Conservation (phyloP, 495 filamentous ascomycete genomes). For the Neurospora cerealis region DNA sequence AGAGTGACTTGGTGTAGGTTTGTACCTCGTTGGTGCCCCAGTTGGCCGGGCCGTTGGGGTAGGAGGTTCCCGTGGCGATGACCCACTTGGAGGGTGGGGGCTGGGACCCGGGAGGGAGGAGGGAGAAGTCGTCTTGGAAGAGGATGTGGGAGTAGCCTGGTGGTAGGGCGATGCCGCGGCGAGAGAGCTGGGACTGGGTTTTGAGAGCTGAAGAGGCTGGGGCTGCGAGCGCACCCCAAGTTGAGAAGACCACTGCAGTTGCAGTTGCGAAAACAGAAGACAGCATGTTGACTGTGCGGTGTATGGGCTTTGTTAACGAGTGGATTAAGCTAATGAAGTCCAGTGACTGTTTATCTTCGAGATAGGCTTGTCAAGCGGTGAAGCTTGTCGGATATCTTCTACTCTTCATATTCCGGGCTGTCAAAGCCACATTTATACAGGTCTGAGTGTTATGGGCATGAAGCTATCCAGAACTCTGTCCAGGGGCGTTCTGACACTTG, state of each 20-base stretch:
- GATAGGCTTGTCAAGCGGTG: not conserved
- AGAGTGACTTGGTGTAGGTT: conserved; percentile 14
- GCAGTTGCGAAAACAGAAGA: not conserved
- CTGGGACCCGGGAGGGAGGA: not conserved
- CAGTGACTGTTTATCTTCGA: not conserved
- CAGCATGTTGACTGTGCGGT: not conserved
- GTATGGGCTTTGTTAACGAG: not conserved
- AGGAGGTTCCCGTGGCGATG: conserved; percentile 17
- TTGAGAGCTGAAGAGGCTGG: not conserved
- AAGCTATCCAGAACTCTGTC: not conserved
- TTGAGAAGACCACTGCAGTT: not conserved
- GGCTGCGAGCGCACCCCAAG: not conserved
- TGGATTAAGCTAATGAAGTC: not conserved
- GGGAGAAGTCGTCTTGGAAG: conserved; percentile 12
- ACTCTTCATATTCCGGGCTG: not conserved
- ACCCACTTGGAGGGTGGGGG: conserved; percentile 14
- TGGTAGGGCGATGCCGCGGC: not conserved
- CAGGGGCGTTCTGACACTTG: not conserved
- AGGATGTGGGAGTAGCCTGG: conserved; percentile 3
- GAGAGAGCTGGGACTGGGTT: not conserved
- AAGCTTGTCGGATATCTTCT: not conserved
- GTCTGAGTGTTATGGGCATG: not conserved
- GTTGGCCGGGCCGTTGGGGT: conserved; percentile 16
- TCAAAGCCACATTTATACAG: not conserved
- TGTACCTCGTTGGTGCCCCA: conserved; percentile 27